A percentile compares a stretch with the other conserved stretches of the same genome.
Conservation (phyloP, 257 asterid species). For the Buddleja alternifolia region DNA sequence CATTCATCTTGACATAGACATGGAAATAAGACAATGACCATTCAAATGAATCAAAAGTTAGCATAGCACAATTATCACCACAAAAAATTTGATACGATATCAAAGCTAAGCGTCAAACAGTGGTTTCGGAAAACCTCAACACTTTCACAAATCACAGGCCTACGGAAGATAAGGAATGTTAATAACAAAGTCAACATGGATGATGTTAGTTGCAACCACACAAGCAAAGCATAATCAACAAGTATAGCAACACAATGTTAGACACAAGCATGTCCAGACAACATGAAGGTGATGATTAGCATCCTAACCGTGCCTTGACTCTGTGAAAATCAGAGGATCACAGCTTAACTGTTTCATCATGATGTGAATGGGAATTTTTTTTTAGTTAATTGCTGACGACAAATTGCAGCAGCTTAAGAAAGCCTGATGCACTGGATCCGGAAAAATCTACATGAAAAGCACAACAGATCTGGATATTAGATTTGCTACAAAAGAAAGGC, state of each 20-base stretch:
- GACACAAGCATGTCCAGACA: neutral
- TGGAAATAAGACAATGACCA: neutral
- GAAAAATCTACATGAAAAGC: neutral
- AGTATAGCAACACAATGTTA: conserved; percentile 4
- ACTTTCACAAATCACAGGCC: neutral
- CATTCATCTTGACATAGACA: neutral
- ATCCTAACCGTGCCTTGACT: neutral
- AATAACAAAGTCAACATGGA: conserved; percentile 8
- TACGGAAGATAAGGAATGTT: neutral
- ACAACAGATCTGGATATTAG: neutral
- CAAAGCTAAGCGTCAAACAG: neutral
- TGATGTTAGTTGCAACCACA: neutral
- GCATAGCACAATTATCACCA: neutral
- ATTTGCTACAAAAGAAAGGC: conserved; percentile 3
- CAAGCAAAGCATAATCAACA: neutral
- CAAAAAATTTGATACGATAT: neutral
- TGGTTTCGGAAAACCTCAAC: neutral
- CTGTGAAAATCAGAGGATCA: neutral
- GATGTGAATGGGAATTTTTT: neutral
- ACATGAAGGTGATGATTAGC: neutral
- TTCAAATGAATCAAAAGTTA: neutral
- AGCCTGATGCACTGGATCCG: neutral
- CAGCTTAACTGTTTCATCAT: neutral
- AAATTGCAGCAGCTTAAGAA: neutral
- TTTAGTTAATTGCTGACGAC: neutral